Percentiles rank a stretch among this genome's conserved stretches.
These are phyloP conservation scores for Kandelia obovata DNA, from an alignment of 345 rosid genomes.

Conservation along the genomic window DNA sequence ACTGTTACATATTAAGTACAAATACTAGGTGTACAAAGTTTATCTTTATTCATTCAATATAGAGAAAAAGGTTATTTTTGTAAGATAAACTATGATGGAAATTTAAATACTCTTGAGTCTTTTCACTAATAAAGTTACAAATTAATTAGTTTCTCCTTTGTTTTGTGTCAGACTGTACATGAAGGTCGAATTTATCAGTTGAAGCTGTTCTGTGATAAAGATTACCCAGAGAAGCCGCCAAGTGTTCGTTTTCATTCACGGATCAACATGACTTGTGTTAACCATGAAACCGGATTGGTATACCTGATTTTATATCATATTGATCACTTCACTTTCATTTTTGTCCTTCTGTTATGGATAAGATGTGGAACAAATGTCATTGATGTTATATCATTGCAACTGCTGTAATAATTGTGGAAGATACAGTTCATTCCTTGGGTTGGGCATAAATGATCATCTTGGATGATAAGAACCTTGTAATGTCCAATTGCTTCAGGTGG, in stretches of 20 bases:
- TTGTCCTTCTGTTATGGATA: not conserved
- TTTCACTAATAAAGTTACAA: not conserved
- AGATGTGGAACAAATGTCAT: too few relatives aligned
- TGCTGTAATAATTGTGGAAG: too few relatives aligned
- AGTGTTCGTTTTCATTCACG: conserved; percentile 92
- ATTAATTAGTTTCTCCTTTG: not conserved
- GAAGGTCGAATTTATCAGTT: conserved; percentile 94
- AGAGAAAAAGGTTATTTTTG: not conserved
- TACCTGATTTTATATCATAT: not conserved
- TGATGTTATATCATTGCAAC: too few relatives aligned
- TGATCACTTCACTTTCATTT: not conserved
- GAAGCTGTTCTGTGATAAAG: conserved; percentile 97
- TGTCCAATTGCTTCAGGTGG: conserved; percentile 24
- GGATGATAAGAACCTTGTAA: not conserved
- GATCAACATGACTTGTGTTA: conserved; percentile 85
- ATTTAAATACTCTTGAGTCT: not conserved
- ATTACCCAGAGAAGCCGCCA: conserved; percentile 96
- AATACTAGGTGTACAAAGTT: not conserved
- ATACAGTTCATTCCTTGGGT: not conserved
- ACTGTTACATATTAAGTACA: not conserved
- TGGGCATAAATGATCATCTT: not conserved
- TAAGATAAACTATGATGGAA: not conserved
- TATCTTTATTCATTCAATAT: not conserved
- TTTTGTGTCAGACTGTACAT: conserved; percentile 67
- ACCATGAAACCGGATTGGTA: conserved; percentile 98